Evolutionary conservation across 148 eudicot genomes (phyloP), one percentile per base, ranked within the genome.

Genomic region (Limonium bicolor): DNA sequence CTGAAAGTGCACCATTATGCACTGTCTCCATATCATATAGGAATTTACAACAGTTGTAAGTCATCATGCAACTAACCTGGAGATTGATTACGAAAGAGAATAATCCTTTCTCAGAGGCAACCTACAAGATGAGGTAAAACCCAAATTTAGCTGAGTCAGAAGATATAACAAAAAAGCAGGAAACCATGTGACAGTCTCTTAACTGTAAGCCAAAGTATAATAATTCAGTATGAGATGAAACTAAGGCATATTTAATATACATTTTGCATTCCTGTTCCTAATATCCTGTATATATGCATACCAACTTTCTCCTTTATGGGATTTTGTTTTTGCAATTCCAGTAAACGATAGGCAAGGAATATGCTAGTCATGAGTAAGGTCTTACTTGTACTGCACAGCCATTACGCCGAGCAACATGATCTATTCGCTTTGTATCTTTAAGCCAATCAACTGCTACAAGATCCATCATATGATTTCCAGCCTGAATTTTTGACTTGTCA

Each of bases 361-460:
- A n/a, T n/a, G n/a, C n/a, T n/a, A n/a, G n/a, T n/a, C n/a, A n/a
- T n/a, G n/a, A n/a, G n/a, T n/a, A n/a, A n/a, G n/a, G n/a, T 58
- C 83, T 66, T 68, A 76, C 96, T 56, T 87, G 94, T 18, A 87
- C 94, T 17, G 88, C 96, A 69, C 96, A 87, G 50, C 88, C 88
- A 60, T 41, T 77, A 18, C 96, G 96, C 53, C 77, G 73, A 28
- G 82, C 96, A 64, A 87, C 94, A 63, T 87, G 85, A 55, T 87
- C 96, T 80, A 87, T 87, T 57, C 96, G 64, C 55, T 67, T 87
- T 41, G 79, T 56, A 65, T 82, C 76, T 52, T 87, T 87, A 46
- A 87, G 74, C 94, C 94, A 87, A 64, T 82, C 94, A 46, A 82
- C 94, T 43, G 96, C 94, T 41, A 82, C 96, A 62, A 87, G 94